These are phyloP conservation scores for Gracilaria vermiculophylla DNA, from an alignment of 23 red algal genomes.

Conservation along the genomic window DNA sequence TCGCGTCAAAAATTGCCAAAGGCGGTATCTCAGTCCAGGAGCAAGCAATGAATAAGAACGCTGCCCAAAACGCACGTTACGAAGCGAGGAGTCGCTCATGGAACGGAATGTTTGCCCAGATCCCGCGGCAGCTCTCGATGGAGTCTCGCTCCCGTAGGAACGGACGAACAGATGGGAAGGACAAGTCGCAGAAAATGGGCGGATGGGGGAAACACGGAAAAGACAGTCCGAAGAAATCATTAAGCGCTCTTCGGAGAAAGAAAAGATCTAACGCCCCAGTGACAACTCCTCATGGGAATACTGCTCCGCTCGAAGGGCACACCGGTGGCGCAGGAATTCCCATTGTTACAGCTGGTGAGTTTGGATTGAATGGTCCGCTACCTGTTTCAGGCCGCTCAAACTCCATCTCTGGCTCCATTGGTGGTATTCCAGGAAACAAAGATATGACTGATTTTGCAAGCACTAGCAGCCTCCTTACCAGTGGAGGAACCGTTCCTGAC, in stretches of 20 bases:
- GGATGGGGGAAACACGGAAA: slow-evolving; percentile 53
- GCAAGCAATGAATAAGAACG: slow-evolving; percentile 22
- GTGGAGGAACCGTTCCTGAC: not conserved
- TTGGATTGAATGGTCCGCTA: slow-evolving; percentile 15
- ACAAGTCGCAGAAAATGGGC: slow-evolving; percentile 2
- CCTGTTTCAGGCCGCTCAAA: not conserved
- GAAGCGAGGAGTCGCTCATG: slow-evolving; percentile 49
- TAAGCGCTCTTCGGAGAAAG: slow-evolving; percentile 41
- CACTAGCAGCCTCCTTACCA: slow-evolving; percentile 20
- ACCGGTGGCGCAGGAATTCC: not conserved
- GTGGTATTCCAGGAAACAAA: not conserved
- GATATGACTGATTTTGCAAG: slow-evolving; percentile 30
- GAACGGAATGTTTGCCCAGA: slow-evolving; percentile 57
- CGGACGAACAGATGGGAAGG: slow-evolving; percentile 6
- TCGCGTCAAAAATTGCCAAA: slow-evolving; percentile 24
- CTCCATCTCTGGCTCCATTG: not conserved
- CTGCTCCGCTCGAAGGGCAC: not conserved
- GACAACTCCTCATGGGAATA: not conserved
- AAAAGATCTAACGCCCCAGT: not conserved
- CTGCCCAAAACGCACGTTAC: not conserved
- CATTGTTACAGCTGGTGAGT: slow-evolving; percentile 18
- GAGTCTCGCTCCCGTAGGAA: slow-evolving; percentile 32
- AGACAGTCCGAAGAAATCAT: slow-evolving; percentile 23
- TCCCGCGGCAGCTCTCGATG: slow-evolving; percentile 57
- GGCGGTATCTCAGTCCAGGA: slow-evolving; percentile 2